Evolutionary conservation across 2,329 filamentous ascomycete species (phyloP).

Genomic region (Coniochaeta sp.): DNA sequence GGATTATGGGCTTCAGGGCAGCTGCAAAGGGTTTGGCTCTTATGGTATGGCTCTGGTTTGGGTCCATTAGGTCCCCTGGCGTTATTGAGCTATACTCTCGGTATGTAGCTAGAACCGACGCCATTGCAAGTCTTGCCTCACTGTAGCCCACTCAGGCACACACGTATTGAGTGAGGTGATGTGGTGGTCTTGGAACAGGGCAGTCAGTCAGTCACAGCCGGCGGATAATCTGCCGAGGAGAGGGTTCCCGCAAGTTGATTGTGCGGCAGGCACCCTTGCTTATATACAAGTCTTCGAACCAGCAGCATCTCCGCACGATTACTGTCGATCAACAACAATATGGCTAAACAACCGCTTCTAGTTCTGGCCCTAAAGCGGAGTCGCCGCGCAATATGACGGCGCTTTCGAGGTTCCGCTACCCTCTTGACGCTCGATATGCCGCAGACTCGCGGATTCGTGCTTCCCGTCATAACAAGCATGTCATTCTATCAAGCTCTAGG

Average conservation of each 20-base stretch:
- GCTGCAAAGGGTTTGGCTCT: neutral
- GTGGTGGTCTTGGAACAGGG: neutral
- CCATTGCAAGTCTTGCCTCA: neutral
- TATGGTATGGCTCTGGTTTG: neutral
- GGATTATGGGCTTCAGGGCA: neutral
- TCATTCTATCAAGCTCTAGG: neutral
- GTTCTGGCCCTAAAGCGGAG: neutral
- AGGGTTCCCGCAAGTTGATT: neutral
- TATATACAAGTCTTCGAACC: neutral
- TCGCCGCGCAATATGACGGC: neutral
- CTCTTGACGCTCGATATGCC: neutral
- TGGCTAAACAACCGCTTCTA: neutral
- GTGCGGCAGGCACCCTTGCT: neutral
- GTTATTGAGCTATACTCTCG: neutral
- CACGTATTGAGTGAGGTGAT: neutral
- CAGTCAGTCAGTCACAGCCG: slow-evolving; percentile 2
- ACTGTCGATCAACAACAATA: neutral
- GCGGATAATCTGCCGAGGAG: slow-evolving; percentile 4
- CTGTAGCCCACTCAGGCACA: neutral
- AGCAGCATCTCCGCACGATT: neutral
- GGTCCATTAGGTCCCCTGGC: neutral
- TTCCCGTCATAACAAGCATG: neutral
- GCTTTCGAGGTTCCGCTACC: neutral
- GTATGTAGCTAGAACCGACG: neutral
- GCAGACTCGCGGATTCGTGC: neutral